Evolutionary conservation across 306 rosid species (phyloP).

Genomic region (Pyrus betulifolia): DNA sequence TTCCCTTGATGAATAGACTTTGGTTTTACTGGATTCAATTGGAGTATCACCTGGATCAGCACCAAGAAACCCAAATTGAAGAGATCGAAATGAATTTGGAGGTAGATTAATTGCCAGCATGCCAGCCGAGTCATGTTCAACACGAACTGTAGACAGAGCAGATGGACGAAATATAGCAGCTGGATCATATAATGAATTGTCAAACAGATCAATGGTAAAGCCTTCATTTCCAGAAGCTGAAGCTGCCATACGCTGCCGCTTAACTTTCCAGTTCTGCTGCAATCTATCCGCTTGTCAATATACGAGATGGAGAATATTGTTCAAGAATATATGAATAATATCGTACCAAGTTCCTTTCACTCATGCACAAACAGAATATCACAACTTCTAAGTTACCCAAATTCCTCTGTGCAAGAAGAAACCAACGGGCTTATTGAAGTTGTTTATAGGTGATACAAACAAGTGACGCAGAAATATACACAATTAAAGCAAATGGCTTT

Average conservation of each 20-base stretch:
- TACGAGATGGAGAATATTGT: constrained; percentile 1
- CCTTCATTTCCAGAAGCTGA: constrained; percentile 85
- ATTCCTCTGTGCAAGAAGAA: background rate
- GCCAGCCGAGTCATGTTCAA: constrained; percentile 85
- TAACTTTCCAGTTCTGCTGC: constrained; percentile 99
- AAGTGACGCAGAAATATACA: background rate
- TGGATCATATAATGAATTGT: constrained; percentile 59
- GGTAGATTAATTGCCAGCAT: constrained; percentile 74
- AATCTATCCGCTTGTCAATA: constrained; percentile 52
- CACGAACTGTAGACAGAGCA: constrained; percentile 55
- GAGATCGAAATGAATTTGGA: constrained; percentile 58
- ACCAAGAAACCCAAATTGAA: constrained; percentile 64
- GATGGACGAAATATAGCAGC: constrained; percentile 49
- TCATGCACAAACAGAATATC: background rate
- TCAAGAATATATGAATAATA: background rate
- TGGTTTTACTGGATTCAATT: constrained; percentile 31
- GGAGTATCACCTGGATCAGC: constrained; percentile 25
- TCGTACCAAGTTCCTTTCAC: constrained; percentile 5
- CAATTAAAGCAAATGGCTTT: background rate
- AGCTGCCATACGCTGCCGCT: constrained; percentile 74
- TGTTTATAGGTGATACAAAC: background rate
- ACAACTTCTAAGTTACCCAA: background rate
- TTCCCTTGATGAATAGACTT: constrained; percentile 30
- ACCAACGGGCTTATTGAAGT: background rate
- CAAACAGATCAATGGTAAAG: constrained; percentile 90